Evolutionary conservation across 768 basidiomycete species (phyloP).

Genomic region (Serendipita sp.): DNA sequence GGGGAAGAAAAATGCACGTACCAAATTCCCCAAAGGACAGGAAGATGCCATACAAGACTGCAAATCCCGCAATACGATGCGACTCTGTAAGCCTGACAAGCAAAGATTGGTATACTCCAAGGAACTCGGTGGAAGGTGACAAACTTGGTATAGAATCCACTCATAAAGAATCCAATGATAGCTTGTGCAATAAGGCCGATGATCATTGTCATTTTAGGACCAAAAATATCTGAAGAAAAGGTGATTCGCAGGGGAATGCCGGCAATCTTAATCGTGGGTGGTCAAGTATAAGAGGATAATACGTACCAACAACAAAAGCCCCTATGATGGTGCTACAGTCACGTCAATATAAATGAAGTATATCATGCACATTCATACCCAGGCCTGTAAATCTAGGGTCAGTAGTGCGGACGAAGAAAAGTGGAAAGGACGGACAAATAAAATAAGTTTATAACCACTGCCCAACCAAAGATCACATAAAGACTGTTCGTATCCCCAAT

Average conservation of each 20-base stretch:
- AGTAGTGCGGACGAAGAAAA: not conserved
- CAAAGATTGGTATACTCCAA: not conserved
- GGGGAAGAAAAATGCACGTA: slow-evolving; percentile 14
- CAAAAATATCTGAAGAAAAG: slow-evolving; percentile 35
- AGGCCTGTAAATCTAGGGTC: not conserved
- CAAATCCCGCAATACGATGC: slow-evolving; percentile 53
- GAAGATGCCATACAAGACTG: slow-evolving; percentile 84
- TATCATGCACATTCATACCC: not conserved
- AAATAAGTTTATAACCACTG: slow-evolving; percentile 29
- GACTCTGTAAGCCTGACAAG: slow-evolving; percentile 28
- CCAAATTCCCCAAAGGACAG: slow-evolving; percentile 77
- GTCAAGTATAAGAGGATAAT: not conserved
- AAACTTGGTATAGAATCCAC: slow-evolving; percentile 51
- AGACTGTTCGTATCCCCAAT: slow-evolving; percentile 38
- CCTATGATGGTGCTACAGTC: slow-evolving; percentile 43
- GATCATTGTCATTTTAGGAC: slow-evolving; percentile 67
- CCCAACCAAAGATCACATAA: slow-evolving; percentile 60
- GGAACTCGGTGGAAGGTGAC: slow-evolving; percentile 9
- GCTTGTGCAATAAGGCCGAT: slow-evolving; percentile 50
- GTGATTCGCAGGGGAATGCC: not conserved
- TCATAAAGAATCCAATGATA: slow-evolving; percentile 77
- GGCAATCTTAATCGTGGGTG: not conserved
- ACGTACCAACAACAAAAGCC: slow-evolving; percentile 40
- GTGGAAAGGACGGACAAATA: slow-evolving; percentile 26
- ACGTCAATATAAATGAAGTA: not conserved